Conservation (phyloP, 805 yeast genomes). For the Kazachstania kunashirensis region DNA sequence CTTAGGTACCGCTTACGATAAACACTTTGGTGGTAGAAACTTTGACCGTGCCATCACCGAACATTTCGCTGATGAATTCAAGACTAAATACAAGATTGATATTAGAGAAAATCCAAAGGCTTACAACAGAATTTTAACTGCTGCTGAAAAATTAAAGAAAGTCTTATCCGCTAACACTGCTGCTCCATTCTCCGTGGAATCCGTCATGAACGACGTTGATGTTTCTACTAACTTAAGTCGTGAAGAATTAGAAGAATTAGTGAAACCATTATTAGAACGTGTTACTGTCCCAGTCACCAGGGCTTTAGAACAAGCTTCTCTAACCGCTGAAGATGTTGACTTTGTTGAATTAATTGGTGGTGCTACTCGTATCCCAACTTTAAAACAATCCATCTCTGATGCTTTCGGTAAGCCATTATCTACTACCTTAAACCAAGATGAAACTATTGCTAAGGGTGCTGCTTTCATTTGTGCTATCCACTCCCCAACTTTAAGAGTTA, state of each 20-base stretch:
- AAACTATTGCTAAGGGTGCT: conserved; percentile 98
- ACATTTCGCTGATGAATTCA: conserved; percentile 89
- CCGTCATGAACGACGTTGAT: conserved; percentile 95
- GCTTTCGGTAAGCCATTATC: conserved; percentile 80
- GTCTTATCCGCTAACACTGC: conserved; percentile 89
- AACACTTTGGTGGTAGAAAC: conserved; percentile 97
- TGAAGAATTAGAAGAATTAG: conserved; percentile 85
- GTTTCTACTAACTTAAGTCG: conserved; percentile 82
- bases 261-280: conserved; percentile 71
- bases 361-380: conserved; percentile 91
- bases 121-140: conserved; percentile 80
- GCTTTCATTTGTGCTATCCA: conserved; percentile 98
- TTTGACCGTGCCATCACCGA: conserved; percentile 89
- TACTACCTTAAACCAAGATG: conserved; percentile 96
- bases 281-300: conserved; percentile 66
- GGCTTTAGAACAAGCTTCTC: conserved; percentile 74
- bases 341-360: conserved; percentile 96
- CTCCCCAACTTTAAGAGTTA: conserved; percentile 96
- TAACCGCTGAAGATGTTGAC: conserved; percentile 67
- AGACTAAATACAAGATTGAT: conserved; percentile 86
- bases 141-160: conserved; percentile 91
- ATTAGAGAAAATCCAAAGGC: conserved; percentile 89
- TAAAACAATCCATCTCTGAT: conserved; percentile 72
- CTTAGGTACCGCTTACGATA: conserved; percentile 85
- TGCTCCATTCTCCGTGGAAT: conserved; percentile 92